Evolutionary conservation across 2,329 filamentous ascomycete genomes (phyloP).

Genomic region (Cytospora piceae): DNA sequence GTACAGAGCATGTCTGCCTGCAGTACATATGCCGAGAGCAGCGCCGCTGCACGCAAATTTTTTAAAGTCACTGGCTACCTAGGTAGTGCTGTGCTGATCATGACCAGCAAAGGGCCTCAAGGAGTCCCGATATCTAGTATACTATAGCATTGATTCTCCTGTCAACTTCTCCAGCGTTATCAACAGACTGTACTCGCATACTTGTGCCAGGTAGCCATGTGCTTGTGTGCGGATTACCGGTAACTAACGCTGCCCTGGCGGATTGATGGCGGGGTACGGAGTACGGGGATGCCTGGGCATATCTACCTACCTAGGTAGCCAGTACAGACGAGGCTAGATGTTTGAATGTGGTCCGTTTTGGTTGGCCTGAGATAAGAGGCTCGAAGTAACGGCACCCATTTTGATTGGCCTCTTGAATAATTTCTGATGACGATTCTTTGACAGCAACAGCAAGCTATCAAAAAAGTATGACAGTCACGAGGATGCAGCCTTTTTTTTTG

Average conservation of each 20-base stretch:
- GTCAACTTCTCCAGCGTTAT: neutral
- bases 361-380: slow-evolving; percentile 30
- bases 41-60: neutral
- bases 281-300: too few species aligned
- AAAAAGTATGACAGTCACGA: slow-evolving; percentile 11
- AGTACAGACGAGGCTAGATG: slow-evolving; percentile 25
- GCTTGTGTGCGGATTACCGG: neutral
- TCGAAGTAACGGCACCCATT: slow-evolving; percentile 1
- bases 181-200: neutral
- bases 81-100: neutral
- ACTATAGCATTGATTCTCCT: neutral
- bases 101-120: neutral
- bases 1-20: neutral
- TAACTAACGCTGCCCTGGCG: neutral
- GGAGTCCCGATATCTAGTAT: neutral
- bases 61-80: neutral
- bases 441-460: slow-evolving; percentile 19
- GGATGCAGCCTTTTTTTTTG: slow-evolving; percentile 4
- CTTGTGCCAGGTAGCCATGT: neutral
- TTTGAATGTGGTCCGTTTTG: slow-evolving; percentile 19
- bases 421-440: slow-evolving; percentile 27
- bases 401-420: slow-evolving; percentile 19
- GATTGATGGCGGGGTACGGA: slow-evolving; percentile 4
- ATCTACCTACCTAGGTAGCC: too few species aligned
- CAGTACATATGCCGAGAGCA: neutral